Evolutionary conservation across 2,329 filamentous ascomycete genomes (phyloP), one percentile per base, ranked within the genome.

Genomic region (Verticillium tricorpus): DNA sequence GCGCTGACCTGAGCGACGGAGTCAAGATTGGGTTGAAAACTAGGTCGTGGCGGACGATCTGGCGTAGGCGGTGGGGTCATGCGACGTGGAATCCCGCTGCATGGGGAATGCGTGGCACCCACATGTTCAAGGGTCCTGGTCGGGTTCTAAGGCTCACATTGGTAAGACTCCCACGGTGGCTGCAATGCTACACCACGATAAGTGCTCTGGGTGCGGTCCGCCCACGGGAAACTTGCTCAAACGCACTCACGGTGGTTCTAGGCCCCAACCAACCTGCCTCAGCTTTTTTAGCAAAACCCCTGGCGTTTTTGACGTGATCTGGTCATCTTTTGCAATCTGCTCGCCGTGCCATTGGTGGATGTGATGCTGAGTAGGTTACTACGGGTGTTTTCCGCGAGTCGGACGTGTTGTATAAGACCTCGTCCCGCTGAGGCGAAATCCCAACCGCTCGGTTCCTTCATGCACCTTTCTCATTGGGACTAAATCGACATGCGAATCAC

Each of bases 201-300:
- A 17, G 45, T 50, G 45, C 45, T 22, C 9, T 22, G n/a, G 39
- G 39, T 45, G 39, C n/a, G 39, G 39, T 45, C 17, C 39, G 39
- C 14, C 39, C 34, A 35, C 34, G 17, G 15, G 39, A 58, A 58
- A 58, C 57, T 58, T 58, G 57, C 57, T 58, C 57, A 58, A 50
- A 58, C 19, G 22, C 22, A 45, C 57, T 28, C 57, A 58, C n/a
- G 14, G 19, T 15, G 5, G 39, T 32, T 58, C 57, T 58, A 39
- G 57, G 34, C 56, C 56, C 19, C 15, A 15, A 39, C 17, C 14
- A 15, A 12, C n/a, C 25, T 28, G 31, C 19, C 15, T 40, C 22
- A 28, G 12, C 15, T 19, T 50, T 15, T n/a, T 19, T 14, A 58
- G 22, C 25, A 5, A 19, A 31, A 50, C 8, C 45, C 45, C 45